A percentile compares a stretch with the other conserved stretches of the same genome.
These are phyloP conservation scores for Globisporangium abappressorium DNA, from an alignment of 352 stramenopile species.

Conservation along the genomic window DNA sequence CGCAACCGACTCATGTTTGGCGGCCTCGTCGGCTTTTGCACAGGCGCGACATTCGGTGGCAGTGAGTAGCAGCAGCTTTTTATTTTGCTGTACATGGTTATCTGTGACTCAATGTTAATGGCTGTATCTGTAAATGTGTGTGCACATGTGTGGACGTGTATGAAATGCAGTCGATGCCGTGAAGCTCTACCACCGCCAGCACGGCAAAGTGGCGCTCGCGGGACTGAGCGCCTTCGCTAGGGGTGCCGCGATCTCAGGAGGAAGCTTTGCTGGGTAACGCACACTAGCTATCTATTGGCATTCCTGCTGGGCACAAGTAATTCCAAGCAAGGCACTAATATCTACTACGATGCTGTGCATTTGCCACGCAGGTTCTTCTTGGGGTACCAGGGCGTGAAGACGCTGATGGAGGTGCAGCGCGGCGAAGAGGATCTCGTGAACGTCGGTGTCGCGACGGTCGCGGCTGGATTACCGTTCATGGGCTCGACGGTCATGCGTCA, in stretches of 20 bases:
- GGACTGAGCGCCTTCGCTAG: conserved; percentile 43
- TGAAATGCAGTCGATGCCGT: conserved; percentile 51
- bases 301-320: neutral
- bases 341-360: neutral
- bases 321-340: neutral
- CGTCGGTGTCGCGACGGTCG: conserved; percentile 50
- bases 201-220: conserved; percentile 43
- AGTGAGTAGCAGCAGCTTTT: conserved; percentile 36
- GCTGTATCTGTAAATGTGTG: neutral
- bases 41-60: conserved; percentile 67
- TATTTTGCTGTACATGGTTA: neutral
- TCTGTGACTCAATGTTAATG: neutral
- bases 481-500: conserved; percentile 62
- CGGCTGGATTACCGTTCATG: conserved; percentile 54
- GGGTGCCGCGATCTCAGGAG: conserved; percentile 54
- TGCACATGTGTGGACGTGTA: conserved; percentile 8
- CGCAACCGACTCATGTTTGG: conserved; percentile 78
- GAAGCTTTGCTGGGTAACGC: conserved; percentile 53
- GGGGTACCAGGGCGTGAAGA: conserved; percentile 74
- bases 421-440: conserved; percentile 54
- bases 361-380: conserved; percentile 63
- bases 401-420: conserved; percentile 56
- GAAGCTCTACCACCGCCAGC: conserved; percentile 58
- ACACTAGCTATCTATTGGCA: neutral
- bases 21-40: conserved; percentile 75